Base-by-base conservation (phyloP, 768 basidiomycete species). In the Hydnomerulius pinastri region DNA sequence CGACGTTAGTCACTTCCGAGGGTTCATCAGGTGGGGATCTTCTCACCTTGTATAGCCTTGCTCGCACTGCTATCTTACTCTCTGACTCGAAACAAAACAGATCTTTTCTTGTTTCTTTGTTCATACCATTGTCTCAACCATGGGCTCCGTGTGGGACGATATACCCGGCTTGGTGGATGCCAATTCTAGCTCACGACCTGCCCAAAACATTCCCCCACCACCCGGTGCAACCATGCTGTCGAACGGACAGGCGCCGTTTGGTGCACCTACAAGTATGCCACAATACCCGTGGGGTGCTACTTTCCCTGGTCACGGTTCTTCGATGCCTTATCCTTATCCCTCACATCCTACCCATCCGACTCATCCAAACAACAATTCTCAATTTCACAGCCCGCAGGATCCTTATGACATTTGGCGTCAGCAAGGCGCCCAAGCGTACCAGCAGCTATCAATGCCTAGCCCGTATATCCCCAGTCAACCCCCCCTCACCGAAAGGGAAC, bases 391-490 rank as follows among this genome's bases (percentile, higher is more conserved):
- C 42, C 52, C 49, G 25, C 61, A 66, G 18, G 60, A 58, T 20
- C 54, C 54, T 6, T 50, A n/a, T 17, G 12, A 44, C 21, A 17
- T 23, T 17, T 55, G 57, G 57, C 32, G 4, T 10, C 53, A 29
- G n/a, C 23, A 55, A 3, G 32, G 47, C 4, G 9, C 50, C 6
- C 11, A 47, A 20, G 35, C 38, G 36, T 51, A 61, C 50, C 58
- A 32, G 17, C 63, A 45, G 7, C 56, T 24, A 52, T 54, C 59
- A 20, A 56, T 46, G 11, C 67, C 68, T 4, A 68, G 68, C 20
- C 68, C 68, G 11, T 68, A 68, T 53, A 53, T 68, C 48, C 62
- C 68, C 11, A 57, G 9, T 38, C 65, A 69, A 17, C 49, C 50
- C 15, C 4, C 52, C 10, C 13, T 48, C 33, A 29, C 53, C 1